Evolutionary conservation across 208 protist species (phyloP).

Genomic region (Trypanosomatidae sp.): DNA sequence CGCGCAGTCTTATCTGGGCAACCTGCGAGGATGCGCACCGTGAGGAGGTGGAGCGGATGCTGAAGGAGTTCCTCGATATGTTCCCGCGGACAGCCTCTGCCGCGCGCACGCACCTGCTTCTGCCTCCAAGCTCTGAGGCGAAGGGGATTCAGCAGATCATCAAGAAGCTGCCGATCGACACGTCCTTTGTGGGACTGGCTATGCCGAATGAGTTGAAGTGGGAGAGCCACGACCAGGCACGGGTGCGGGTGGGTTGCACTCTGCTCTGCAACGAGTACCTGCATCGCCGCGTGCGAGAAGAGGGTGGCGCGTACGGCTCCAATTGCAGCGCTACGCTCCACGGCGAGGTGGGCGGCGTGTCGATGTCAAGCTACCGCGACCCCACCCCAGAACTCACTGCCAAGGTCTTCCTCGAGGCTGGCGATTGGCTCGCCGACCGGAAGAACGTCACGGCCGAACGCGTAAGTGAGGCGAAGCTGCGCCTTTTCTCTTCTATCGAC

Average conservation of each 20-base stretch:
- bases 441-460: slow-evolving; percentile 58
- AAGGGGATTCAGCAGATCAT: slow-evolving; percentile 23
- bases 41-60: slow-evolving; percentile 47
- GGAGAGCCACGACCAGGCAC: slow-evolving; percentile 61
- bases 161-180: slow-evolving; percentile 80
- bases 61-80: slow-evolving; percentile 38
- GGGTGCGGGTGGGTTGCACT: slow-evolving; percentile 72
- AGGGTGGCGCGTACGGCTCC: slow-evolving; percentile 90
- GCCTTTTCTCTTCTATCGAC: slow-evolving; percentile 85
- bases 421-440: slow-evolving; percentile 55
- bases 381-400: slow-evolving; percentile 70
- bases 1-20: slow-evolving; percentile 70
- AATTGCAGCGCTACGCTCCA: slow-evolving; percentile 57
- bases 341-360: slow-evolving; percentile 76
- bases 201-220: slow-evolving; percentile 64
- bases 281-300: slow-evolving; percentile 88
- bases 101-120: slow-evolving; percentile 28
- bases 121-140: slow-evolving; percentile 14
- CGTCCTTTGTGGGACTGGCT: slow-evolving; percentile 74
- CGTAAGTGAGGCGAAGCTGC: slow-evolving; percentile 88
- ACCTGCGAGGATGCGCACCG: slow-evolving; percentile 76
- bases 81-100: slow-evolving; percentile 29
- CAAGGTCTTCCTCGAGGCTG: slow-evolving; percentile 68
- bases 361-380: slow-evolving; percentile 91
- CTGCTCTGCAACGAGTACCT: slow-evolving; percentile 87